Evolutionary conservation across 1,139 yeast genomes (phyloP).

Genomic region (Blastobotrys apis): DNA sequence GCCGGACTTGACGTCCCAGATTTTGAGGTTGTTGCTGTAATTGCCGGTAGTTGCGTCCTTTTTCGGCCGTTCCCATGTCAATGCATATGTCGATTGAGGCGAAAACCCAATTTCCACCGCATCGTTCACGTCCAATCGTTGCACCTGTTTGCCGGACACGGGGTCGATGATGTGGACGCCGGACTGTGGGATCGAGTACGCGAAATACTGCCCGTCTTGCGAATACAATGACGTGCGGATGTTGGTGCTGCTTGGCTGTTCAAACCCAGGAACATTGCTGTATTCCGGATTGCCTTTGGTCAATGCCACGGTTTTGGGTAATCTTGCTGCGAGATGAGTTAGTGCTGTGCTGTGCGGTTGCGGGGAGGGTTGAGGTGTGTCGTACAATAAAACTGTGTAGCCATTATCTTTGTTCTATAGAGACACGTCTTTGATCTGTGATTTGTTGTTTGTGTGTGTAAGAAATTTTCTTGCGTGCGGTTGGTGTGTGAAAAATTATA

Average conservation of each 20-base stretch:
- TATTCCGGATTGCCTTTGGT: slow-evolving; percentile 18
- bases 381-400: slow-evolving; percentile 12
- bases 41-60: slow-evolving; percentile 53
- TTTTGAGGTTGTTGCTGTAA: slow-evolving; percentile 70
- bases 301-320: slow-evolving; percentile 18
- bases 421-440: no score
- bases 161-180: slow-evolving; percentile 55
- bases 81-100: slow-evolving; percentile 77
- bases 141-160: slow-evolving; percentile 43
- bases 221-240: slow-evolving; percentile 43
- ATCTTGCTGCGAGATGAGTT: slow-evolving; percentile 10
- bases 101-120: slow-evolving; percentile 82
- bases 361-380: not conserved
- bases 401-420: not conserved
- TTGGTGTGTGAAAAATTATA: no score
- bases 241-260: slow-evolving; percentile 3
- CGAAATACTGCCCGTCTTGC: slow-evolving; percentile 45
- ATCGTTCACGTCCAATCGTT: slow-evolving; percentile 47
- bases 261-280: slow-evolving; percentile 17
- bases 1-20: slow-evolving; percentile 52
- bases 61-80: slow-evolving; percentile 89
- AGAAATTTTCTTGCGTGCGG: no score
- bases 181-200: slow-evolving; percentile 41
- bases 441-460: no score
- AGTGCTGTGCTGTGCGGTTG: not conserved